phyloP scores from a whole-genome alignment of 257 asterid genomes.

The Mitragyna speciosa region DNA sequence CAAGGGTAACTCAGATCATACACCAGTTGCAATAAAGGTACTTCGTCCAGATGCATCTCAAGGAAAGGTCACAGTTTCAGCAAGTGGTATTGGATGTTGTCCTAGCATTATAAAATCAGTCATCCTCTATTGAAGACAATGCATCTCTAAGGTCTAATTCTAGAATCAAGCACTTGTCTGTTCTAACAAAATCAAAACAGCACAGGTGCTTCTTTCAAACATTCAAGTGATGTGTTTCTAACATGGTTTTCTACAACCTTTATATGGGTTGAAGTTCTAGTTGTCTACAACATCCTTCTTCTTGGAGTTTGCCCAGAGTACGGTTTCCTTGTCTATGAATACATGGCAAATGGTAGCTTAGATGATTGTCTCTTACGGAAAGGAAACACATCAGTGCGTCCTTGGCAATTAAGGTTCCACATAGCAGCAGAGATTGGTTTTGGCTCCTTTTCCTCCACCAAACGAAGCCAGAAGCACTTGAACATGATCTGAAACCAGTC shows the following conservation, averaged over 20 bases:
- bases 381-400: constrained; percentile 64
- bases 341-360: constrained; percentile 91
- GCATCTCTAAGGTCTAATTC: background rate
- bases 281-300: too few species aligned
- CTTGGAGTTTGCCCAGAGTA: too few species aligned
- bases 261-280: constrained; percentile 84
- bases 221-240: background rate
- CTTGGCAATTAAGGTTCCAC: constrained; percentile 84
- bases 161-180: background rate
- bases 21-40: constrained; percentile 87
- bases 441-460: constrained; percentile 91
- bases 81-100: constrained; percentile 62
- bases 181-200: background rate
- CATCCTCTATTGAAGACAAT: background rate
- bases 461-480: constrained; percentile 89
- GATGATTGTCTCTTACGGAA: constrained; percentile 71
- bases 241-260: constrained; percentile 9
- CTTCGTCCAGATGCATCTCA: constrained; percentile 97
- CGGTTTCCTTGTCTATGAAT: constrained; percentile 74
- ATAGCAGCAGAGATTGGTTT: constrained; percentile 93
- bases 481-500: constrained; percentile 87
- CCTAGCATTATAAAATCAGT: background rate
- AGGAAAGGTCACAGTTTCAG: constrained; percentile 90
- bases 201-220: background rate
- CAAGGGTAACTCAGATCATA: constrained; percentile 72